phyloP scores from a whole-genome alignment of 208 protist genomes.

The Endotrypanum monterogeii region DNA sequence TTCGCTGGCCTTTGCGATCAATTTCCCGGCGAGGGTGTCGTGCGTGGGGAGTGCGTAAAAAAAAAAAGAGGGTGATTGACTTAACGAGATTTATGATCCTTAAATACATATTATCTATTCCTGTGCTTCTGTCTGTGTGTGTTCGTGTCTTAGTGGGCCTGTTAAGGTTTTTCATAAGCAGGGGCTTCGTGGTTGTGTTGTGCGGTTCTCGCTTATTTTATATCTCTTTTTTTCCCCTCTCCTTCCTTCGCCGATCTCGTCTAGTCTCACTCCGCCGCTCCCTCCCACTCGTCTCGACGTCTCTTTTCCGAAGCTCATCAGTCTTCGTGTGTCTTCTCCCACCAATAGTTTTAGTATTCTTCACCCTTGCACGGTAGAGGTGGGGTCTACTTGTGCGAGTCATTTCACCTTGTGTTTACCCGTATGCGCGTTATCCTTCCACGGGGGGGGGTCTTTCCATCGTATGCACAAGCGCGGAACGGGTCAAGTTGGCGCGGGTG shows the following conservation, averaged over 20 bases:
- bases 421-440: no score
- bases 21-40: not conserved
- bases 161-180: not conserved
- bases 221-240: not conserved
- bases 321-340: not conserved
- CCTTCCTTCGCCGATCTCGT: not conserved
- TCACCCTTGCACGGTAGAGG: no score
- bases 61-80: not conserved
- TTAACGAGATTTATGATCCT: not conserved
- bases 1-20: not conserved
- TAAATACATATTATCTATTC: slow-evolving; percentile 12
- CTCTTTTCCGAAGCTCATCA: not conserved
- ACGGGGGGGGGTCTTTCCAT: no score
- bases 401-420: no score
- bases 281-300: slow-evolving; percentile 1
- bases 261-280: not conserved
- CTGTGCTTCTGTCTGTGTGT: slow-evolving; percentile 17
- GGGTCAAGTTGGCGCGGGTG: not conserved
- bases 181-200: not conserved
- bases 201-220: not conserved
- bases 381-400: no score
- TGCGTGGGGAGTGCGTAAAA: not conserved
- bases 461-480: not conserved
- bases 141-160: slow-evolving; percentile 1
- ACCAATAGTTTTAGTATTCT: no score